phyloP scores from a whole-genome alignment of 1,284 basidiomycete species.

The Paramarasmius palmivorus region DNA sequence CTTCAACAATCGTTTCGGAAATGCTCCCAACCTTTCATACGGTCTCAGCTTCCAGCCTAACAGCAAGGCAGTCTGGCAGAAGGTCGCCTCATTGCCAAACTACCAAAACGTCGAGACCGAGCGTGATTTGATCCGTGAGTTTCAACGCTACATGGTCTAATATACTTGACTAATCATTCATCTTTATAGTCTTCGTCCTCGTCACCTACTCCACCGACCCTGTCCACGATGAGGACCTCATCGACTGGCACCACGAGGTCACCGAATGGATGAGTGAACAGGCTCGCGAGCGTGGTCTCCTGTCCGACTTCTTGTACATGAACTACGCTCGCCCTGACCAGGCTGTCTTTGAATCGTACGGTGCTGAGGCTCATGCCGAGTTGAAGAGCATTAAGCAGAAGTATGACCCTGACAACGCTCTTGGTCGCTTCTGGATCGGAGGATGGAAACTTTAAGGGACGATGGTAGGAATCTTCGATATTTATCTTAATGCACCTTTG shows the following conservation, averaged over 20 bases:
- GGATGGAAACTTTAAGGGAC: slow-evolving; percentile 3
- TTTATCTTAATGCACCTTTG: no score
- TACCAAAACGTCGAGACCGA: no score
- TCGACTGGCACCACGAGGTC: not conserved
- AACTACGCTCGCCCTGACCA: slow-evolving; percentile 8
- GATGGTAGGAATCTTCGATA: no score
- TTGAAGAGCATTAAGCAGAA: slow-evolving; percentile 1
- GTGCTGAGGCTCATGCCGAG: not conserved
- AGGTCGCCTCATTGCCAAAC: no score
- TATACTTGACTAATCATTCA: no score
- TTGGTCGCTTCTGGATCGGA: slow-evolving; percentile 3
- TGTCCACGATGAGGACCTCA: not conserved
- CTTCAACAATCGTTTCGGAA: not conserved
- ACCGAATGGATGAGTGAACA: not conserved
- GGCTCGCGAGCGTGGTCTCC: not conserved
- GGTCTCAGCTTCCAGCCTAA: no score
- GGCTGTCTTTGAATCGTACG: slow-evolving; percentile 1
- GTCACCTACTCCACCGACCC: not conserved
- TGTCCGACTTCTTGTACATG: not conserved
- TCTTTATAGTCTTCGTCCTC: not conserved
- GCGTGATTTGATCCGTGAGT: no score
- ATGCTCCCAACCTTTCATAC: no score
- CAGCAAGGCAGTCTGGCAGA: no score
- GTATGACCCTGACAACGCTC: slow-evolving; percentile 1
- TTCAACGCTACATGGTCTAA: no score